Conservation (phyloP, 352 stramenopile genomes). For the Phytopythium delawarense region DNA sequence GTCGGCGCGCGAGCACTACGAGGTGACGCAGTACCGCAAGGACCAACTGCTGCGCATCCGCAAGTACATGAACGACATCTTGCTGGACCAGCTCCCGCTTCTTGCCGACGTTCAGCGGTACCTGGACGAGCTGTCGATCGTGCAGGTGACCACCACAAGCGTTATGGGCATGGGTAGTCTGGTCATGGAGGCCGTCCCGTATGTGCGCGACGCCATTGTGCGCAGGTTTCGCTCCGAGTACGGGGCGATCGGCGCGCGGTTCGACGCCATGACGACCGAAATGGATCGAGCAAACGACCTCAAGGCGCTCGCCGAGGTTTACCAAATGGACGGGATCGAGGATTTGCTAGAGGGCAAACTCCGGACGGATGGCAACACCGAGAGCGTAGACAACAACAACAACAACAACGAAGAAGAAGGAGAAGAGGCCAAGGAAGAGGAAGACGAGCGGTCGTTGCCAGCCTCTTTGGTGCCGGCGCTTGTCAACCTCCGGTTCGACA, state of each 20-base stretch:
- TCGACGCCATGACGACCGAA: constrained; percentile 35
- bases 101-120: constrained; percentile 92
- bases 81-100: constrained; percentile 95
- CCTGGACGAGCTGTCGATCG: constrained; percentile 94
- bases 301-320: constrained; percentile 62
- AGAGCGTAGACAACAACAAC: constrained; percentile 7
- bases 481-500: constrained; percentile 49
- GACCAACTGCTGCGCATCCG: constrained; percentile 89
- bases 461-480: constrained; percentile 10
- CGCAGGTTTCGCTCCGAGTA: constrained; percentile 38
- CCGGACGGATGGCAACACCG: background rate
- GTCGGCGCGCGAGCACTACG: constrained; percentile 91
- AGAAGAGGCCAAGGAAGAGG: constrained; percentile 12
- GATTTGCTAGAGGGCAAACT: constrained; percentile 40
- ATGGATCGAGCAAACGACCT: constrained; percentile 62
- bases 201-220: constrained; percentile 51
- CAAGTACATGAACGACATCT: constrained; percentile 94
- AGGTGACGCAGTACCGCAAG: constrained; percentile 94
- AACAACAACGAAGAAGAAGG: constrained; percentile 7
- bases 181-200: constrained; percentile 79
- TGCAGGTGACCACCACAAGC: constrained; percentile 58
- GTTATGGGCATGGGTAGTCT: constrained; percentile 38
- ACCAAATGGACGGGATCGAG: constrained; percentile 77
- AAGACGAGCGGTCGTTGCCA: background rate
- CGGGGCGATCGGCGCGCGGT: constrained; percentile 31